Evolutionary conservation across 148 eudicot genomes (phyloP).

Genomic region (Amaranthus hypochondriacus): DNA sequence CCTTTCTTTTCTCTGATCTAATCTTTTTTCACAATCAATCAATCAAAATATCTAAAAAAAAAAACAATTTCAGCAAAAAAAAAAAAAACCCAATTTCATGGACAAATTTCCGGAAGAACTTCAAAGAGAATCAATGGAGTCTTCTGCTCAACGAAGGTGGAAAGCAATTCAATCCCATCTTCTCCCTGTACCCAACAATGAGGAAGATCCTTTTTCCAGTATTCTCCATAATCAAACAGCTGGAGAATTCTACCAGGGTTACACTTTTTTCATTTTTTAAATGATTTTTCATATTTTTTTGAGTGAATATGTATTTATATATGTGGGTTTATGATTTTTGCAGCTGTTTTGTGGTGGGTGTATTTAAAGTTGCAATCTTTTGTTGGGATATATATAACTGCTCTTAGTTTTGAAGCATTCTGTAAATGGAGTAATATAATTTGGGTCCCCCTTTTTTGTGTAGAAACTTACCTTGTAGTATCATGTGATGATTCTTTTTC

Average conservation of each 20-base stretch:
- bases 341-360: constrained; percentile 5
- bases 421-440: constrained; percentile 9
- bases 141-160: constrained; percentile 54
- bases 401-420: not conserved
- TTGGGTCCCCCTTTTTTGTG: constrained; percentile 15
- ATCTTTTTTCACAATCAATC: too few relatives aligned
- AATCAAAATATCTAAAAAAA: not conserved
- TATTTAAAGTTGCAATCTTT: constrained; percentile 2
- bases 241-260: constrained; percentile 58
- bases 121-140: constrained; percentile 39
- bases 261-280: not conserved
- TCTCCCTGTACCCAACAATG: constrained; percentile 25
- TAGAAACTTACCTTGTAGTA: not conserved
- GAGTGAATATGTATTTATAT: not conserved
- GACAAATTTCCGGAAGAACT: not conserved
- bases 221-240: constrained; percentile 48
- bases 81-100: not conserved
- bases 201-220: constrained; percentile 23
- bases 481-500: constrained; percentile 13
- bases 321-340: not conserved
- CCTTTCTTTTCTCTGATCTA: not conserved
- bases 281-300: not conserved
- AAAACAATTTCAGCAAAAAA: not conserved
- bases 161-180: constrained; percentile 58
- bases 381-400: not conserved